These are phyloP conservation scores for Helichrysum umbraculigerum DNA, from an alignment of 129 eudicot genomes.

Conservation along the genomic window DNA sequence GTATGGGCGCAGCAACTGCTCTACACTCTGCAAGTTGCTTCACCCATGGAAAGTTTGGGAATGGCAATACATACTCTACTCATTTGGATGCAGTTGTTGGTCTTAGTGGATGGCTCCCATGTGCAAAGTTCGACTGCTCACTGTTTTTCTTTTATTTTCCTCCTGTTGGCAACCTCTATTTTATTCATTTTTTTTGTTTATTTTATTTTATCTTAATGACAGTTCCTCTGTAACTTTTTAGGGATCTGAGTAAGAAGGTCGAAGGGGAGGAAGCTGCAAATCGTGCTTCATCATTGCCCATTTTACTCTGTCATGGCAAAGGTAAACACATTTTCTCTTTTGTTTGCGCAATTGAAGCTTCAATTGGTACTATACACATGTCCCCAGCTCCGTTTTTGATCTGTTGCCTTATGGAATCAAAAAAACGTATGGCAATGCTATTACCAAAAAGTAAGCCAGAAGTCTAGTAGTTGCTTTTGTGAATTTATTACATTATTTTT, in stretches of 20 bases:
- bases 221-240: conserved; percentile 14
- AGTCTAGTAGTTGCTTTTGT: not conserved
- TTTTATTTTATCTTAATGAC: not conserved
- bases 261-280: conserved; percentile 66
- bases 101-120: conserved; percentile 90
- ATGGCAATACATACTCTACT: conserved; percentile 54
- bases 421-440: not conserved
- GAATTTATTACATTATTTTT: not conserved
- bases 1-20: conserved; percentile 92
- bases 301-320: conserved; percentile 84
- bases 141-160: not conserved
- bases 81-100: conserved; percentile 81
- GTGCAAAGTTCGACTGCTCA: conserved; percentile 60
- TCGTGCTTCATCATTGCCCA: conserved; percentile 86
- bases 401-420: not conserved
- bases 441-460: not conserved
- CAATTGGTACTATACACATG: not conserved
- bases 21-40: conserved; percentile 79
- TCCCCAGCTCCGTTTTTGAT: not conserved
- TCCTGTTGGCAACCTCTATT: not conserved
- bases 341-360: not conserved
- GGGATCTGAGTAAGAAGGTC: conserved; percentile 54
- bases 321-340: conserved; percentile 33
- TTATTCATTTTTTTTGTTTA: not conserved
- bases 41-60: conserved; percentile 58